Evolutionary conservation across 1,139 yeast species (phyloP), one percentile per base, ranked within the genome.

Genomic region (Candida tetrigidarum): DNA sequence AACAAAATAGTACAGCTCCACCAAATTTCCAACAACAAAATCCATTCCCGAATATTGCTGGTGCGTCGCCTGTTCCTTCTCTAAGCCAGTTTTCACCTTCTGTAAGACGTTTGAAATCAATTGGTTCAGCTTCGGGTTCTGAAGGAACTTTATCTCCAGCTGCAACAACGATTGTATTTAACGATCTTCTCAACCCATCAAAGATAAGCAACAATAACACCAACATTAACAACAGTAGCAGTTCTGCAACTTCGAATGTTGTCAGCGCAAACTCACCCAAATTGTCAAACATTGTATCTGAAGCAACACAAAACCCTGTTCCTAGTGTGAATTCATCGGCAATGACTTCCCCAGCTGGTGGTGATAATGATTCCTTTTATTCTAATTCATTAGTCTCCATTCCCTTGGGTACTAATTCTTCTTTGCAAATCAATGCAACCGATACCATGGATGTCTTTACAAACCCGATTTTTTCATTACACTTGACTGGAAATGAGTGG

Each of bases 351-450:
- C 26, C 47, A 8, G 41, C 47, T 7, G 56, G 44, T 49, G 18
- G 54, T 50, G 32, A 52, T 50, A 22, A 39, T 15, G 52, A 46
- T 39, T 43, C 60, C 18, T 45, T 49, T 34, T 49, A 50, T 35
- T 37, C 55, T 23, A 42, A 38, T 9, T 20, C 49, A 19, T 48
- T 58, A 29, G 67, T 68, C 6, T 52, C 67, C 5, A 64, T 71
- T 1, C 61, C 71, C 1, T 60, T 74, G 33, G 78, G 78, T 3
- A 69, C 75, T 26, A 66, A 67, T 49, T 66, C 74, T 2, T 59
- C 62, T 2, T 60, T 74, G 23, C 66, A 63, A 42, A 61, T 74
- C 20, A 61, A 66, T 42, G 68, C 73, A 2, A 54, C 62, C 34
- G 79, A 74, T 52, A 54, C 65, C 8, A 64, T 74, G 46, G 60